Evolutionary conservation across 129 eudicot genomes (phyloP).

Genomic region (Flaveria bidentis): DNA sequence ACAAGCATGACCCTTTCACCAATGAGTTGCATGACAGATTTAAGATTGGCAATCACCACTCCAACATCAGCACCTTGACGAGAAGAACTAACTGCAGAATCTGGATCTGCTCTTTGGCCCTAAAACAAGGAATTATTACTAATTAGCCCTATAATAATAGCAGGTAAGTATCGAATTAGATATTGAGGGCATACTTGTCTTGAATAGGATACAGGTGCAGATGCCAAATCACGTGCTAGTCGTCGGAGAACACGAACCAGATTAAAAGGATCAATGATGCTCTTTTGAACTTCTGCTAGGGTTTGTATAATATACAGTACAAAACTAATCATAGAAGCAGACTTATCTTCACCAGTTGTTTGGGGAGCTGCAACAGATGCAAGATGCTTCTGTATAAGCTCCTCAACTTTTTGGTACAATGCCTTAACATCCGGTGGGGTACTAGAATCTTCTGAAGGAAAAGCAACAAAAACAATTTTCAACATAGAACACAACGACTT

Average conservation of each 20-base stretch:
- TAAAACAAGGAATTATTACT: conserved; percentile 30
- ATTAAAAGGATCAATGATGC: conserved; percentile 67
- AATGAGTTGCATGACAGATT: conserved; percentile 79
- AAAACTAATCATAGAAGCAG: conserved; percentile 89
- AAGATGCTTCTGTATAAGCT: conserved; percentile 86
- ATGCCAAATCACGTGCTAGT: conserved; percentile 90
- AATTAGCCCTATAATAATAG: background rate
- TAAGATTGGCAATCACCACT: conserved; percentile 73
- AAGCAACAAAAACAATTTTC: conserved; percentile 91
- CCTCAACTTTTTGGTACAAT: conserved; percentile 78
- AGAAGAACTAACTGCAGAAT: conserved; percentile 90
- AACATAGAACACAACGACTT: conserved; percentile 83
- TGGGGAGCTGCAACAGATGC: conserved; percentile 83
- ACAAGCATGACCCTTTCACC: conserved; percentile 84
- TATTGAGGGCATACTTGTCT: conserved; percentile 65
- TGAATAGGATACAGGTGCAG: conserved; percentile 59
- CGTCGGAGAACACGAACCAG: conserved; percentile 92
- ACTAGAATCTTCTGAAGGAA: conserved; percentile 76
- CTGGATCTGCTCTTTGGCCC: conserved; percentile 88
- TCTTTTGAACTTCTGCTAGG: conserved; percentile 85
- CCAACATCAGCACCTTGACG: conserved; percentile 98
- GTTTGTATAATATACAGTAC: conserved; percentile 78
- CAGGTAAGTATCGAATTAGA: background rate
- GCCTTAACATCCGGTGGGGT: conserved; percentile 89
- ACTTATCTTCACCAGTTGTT: conserved; percentile 85